Conservation (phyloP, 495 filamentous ascomycete species). For the Tuber melanosporum region DNA sequence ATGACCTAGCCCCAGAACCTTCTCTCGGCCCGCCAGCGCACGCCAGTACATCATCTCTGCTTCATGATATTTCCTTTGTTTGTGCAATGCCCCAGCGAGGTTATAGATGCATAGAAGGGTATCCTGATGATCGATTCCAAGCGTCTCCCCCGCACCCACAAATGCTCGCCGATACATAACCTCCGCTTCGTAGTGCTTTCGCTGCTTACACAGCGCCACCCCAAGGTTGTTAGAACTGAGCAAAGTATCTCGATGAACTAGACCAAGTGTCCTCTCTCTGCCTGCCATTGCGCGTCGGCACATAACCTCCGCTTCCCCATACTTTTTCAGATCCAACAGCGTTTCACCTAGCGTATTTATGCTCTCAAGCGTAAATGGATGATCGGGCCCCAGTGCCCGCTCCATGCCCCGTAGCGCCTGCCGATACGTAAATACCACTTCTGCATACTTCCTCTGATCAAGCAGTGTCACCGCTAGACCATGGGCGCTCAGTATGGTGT, state of each 20-base stretch:
- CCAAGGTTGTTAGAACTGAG: too few species aligned
- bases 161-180: too few species aligned
- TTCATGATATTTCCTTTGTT: slow-evolving; percentile 24
- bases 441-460: too few species aligned
- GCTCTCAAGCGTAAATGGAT: slow-evolving; percentile 13
- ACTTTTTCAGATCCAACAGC: slow-evolving; percentile 14
- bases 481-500: too few species aligned
- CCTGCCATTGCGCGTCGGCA: slow-evolving; percentile 17
- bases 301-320: slow-evolving; percentile 22
- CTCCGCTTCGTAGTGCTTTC: too few species aligned
- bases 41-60: slow-evolving; percentile 26
- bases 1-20: not conserved
- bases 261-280: too few species aligned
- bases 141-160: not conserved
- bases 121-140: slow-evolving; percentile 20
- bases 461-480: too few species aligned
- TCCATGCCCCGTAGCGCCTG: not conserved
- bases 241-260: too few species aligned
- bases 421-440: too few species aligned
- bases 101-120: slow-evolving; percentile 17
- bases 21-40: slow-evolving; percentile 14
- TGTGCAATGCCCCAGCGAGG: slow-evolving; percentile 4
- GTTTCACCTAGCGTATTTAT: slow-evolving; percentile 3
- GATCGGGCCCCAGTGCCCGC: slow-evolving; percentile 16
- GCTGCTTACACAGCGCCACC: too few species aligned